Percentiles rank a stretch among this genome's conserved stretches.
Conservation (phyloP, 768 basidiomycete genomes). For the Tulasnella sp. region DNA sequence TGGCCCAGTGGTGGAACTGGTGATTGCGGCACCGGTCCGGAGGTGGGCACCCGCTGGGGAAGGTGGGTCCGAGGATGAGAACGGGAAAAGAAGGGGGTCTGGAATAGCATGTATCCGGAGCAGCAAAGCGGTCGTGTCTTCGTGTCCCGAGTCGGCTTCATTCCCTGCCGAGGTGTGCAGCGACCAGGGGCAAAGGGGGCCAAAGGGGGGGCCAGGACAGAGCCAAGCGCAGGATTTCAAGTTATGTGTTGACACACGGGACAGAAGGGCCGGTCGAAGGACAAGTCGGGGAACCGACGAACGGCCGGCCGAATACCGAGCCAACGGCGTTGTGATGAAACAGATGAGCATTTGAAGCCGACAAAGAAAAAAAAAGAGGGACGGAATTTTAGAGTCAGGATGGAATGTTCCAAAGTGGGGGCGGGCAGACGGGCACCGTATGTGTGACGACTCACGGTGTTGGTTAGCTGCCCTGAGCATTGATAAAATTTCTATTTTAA, state of each 20-base stretch:
- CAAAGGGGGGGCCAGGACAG: not conserved
- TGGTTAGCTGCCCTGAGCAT: not conserved
- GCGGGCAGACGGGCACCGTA: not conserved
- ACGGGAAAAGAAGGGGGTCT: not conserved
- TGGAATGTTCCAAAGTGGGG: not conserved
- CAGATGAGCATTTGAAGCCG: not conserved
- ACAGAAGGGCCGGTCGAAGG: not conserved
- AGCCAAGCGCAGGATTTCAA: not conserved
- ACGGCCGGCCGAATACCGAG: not conserved
- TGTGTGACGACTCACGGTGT: not conserved
- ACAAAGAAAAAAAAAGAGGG: no score
- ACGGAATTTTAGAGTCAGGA: not conserved
- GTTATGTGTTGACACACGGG: not conserved
- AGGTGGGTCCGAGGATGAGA: conserved; percentile 9
- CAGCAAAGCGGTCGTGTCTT: not conserved
- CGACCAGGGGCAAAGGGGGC: no score
- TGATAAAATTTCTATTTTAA: not conserved
- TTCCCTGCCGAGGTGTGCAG: not conserved
- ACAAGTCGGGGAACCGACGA: not conserved
- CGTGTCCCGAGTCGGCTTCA: not conserved
- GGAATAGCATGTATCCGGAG: conserved; percentile 2
- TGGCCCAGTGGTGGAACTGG: not conserved
- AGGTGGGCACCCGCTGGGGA: not conserved
- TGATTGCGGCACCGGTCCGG: not conserved
- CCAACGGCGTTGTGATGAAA: not conserved